These are phyloP conservation scores for Trichoderma afroharzianum DNA, from an alignment of 2,329 filamentous ascomycete genomes.

Conservation along the genomic window DNA sequence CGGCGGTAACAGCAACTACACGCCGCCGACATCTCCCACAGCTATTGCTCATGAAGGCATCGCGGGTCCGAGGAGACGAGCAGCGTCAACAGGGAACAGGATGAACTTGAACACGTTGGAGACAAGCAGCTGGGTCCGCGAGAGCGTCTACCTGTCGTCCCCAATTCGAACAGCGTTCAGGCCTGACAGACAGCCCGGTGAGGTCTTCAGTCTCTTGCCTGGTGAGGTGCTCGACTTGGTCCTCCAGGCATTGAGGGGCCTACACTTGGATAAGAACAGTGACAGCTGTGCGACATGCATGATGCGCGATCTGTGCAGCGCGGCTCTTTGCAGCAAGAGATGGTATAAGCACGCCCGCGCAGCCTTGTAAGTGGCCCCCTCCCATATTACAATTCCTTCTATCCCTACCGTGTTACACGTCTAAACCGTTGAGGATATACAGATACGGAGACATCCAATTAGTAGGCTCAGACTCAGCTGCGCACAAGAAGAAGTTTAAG, in stretches of 20 bases:
- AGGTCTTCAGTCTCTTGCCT: constrained; percentile 53
- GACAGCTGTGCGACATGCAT: constrained; percentile 61
- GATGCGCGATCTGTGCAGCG: constrained; percentile 57
- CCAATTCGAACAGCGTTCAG: constrained; percentile 15
- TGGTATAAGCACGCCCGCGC: constrained; percentile 49
- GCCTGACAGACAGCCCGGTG: constrained; percentile 37
- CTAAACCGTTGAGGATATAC: background rate
- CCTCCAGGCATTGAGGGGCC: constrained; percentile 48
- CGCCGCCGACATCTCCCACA: constrained; percentile 24
- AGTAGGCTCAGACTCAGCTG: constrained; percentile 52
- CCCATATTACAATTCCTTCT: background rate
- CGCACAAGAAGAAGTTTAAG: constrained; percentile 57
- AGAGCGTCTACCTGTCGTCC: constrained; percentile 13
- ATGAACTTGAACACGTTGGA: constrained; percentile 42
- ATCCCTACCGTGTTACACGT: too few relatives aligned
- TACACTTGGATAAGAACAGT: constrained; percentile 47
- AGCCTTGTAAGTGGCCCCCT: constrained; percentile 44
- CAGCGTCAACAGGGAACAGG: constrained; percentile 34
- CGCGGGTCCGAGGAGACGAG: constrained; percentile 26
- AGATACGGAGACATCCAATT: constrained; percentile 59
- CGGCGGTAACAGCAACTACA: constrained; percentile 9
- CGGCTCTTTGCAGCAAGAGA: constrained; percentile 49
- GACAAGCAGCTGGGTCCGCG: constrained; percentile 21
- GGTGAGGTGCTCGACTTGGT: constrained; percentile 57
- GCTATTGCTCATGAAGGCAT: constrained; percentile 28